Base-by-base conservation (phyloP, 352 stramenopile species). In the Globisporangium megalacanthum region DNA sequence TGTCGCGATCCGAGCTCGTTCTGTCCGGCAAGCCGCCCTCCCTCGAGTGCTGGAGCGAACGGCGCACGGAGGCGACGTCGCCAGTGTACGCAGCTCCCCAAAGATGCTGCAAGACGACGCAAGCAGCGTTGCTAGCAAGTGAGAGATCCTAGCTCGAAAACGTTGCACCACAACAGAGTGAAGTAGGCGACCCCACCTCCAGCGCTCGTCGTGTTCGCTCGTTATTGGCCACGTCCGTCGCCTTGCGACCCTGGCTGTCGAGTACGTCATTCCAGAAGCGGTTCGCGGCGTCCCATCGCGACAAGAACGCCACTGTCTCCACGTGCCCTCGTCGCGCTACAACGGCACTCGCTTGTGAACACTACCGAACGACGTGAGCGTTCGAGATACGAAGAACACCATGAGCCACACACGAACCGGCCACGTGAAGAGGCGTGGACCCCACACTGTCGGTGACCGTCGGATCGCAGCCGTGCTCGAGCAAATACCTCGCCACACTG, bases 231-330 rank as follows among this genome's bases (percentile, higher is more conserved):
- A 85, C 41, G 46, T 75, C 64, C 9, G 59, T 46, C 1, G 79
- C 75, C 10, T 74, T 70, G 20, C 67, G 68, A 5, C 77, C 73
- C 0, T 73, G 73, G 4, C 65, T 58, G 39, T 82, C 75, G 14
- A 58, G 49, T 6, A 42, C 56, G 1, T 66, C 39, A 6, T 47
- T 49, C 75, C 78, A 84, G 4, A 72, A 41, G 1, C 58, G 49
- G 0, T 19, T 57, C 9, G 72, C 69, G 29, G 68, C 73, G 51
- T 89, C 79, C 77, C 77, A 89, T 7, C 70, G 71, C 35, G 69
- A 31, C 4, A 89, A 54, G 50, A 79, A 80, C 0, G 39, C 13
- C 13, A 73, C 14, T 52, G 79, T 68, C 11, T 59, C 64, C 15
- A 64, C 31, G 17, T 70, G 58, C 5, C 73, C 68, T 58, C 46